Evolutionary conservation across 345 rosid genomes (phyloP).

Genomic region (Hirschfeldia incana): DNA sequence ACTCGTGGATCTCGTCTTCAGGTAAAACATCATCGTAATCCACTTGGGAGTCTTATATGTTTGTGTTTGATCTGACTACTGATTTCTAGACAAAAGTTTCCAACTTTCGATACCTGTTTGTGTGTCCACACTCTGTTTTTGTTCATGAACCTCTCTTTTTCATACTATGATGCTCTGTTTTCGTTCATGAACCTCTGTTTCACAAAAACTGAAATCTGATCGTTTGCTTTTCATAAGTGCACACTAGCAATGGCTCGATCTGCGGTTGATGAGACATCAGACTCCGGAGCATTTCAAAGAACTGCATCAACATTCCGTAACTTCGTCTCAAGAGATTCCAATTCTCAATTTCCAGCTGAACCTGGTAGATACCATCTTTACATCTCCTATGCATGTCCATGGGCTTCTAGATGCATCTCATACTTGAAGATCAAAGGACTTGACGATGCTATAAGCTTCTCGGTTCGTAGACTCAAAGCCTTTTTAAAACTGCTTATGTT

Average conservation of each 20-base stretch:
- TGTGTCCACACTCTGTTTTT: not conserved
- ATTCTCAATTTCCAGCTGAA: constrained; percentile 73
- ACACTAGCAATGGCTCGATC: constrained; percentile 67
- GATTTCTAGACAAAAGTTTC: constrained; percentile 12
- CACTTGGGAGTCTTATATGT: not conserved
- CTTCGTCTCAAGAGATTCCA: constrained; percentile 58
- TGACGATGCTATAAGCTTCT: constrained; percentile 67
- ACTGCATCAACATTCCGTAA: constrained; percentile 84
- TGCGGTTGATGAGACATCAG: constrained; percentile 72
- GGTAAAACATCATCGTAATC: constrained; percentile 17
- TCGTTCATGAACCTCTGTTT: not conserved
- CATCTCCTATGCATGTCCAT: constrained; percentile 92
- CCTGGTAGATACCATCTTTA: constrained; percentile 93
- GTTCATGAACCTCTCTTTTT: constrained; percentile 1
- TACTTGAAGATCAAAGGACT: constrained; percentile 87
- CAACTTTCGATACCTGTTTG: constrained; percentile 14
- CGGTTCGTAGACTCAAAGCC: constrained; percentile 49
- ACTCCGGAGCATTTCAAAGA: constrained; percentile 70
- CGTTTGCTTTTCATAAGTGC: constrained; percentile 27
- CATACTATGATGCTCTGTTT: not conserved
- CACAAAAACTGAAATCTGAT: not conserved
- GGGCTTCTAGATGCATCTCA: constrained; percentile 91
- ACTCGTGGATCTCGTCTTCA: constrained; percentile 38
- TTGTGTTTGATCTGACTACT: not conserved
- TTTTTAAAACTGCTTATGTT: not conserved